Base-by-base conservation (phyloP, 176 grass and related monocot species). In the Aegilops longissima region DNA sequence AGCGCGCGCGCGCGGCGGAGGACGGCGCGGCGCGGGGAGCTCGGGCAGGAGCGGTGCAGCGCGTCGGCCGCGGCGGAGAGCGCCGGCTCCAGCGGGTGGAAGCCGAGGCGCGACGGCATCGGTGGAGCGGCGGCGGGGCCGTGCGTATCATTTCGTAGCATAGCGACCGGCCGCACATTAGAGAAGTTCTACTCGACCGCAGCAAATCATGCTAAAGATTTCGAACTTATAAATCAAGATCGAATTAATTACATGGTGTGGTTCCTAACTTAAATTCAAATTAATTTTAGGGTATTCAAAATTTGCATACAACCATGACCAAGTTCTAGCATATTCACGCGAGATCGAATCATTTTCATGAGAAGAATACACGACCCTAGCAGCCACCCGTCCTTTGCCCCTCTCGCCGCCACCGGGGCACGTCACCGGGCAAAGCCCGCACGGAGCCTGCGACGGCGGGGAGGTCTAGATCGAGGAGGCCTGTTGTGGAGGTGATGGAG, bases 1-100 rank as follows among this genome's bases (percentile, higher is more conserved):
- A 98, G 54, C n/a, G 88, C 80, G 52, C 93, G 93, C 42, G 88
- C 80, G n/a, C 88, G 84, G 9, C 78, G 86, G 27, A 94, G 90
- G 36, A 91, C 66, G 79, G 58, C 24, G 75, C 69, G 70, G 34
- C 81, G 74, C 16, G 80, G 85, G 9, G 83, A 71, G 30, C 62
- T 45, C 7, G 85, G 58, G 35, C 73, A 17, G 75, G 84, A 80
- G 10, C 80, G 77, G 77, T 92, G 92, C 70, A 98, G 86, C 68
- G 91, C 79, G 58, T 82, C 80, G 29, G 80, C 89, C 6, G 92
- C 85, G 18, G 78, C 83, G 44, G 90, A 76, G 82, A 98, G 88
- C 69, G 84, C 86, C 70, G 47, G 73, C 78, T 98, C 89, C 18
- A 85, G 89, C 42, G 23, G 33, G 49, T 76, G 61, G 67, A 85